These are phyloP conservation scores for Boletellus dicymbophilus DNA, from an alignment of 1,284 basidiomycete species.

Conservation along the genomic window DNA sequence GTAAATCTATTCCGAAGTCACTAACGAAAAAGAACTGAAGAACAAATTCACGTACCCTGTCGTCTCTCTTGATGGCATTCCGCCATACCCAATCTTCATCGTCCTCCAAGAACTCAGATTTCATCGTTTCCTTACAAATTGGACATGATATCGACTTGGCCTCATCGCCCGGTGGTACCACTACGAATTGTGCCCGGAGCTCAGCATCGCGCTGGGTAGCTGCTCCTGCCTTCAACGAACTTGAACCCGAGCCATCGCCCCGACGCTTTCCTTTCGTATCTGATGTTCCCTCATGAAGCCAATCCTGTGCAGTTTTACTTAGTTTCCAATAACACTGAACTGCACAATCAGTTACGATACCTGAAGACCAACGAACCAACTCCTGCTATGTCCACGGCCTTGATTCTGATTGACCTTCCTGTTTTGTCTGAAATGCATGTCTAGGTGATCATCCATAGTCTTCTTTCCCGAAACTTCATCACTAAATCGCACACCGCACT, in stretches of 20 bases:
- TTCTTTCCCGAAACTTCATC: conserved; percentile 74
- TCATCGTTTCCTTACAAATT: conserved; percentile 95
- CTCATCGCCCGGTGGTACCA: conserved; percentile 87
- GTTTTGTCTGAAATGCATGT: conserved; percentile 98
- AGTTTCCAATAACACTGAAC: conserved; percentile 11
- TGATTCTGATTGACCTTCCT: conserved; percentile 83
- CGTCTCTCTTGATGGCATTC: conserved; percentile 86
- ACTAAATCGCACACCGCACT: conserved; percentile 90
- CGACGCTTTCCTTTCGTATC: conserved; percentile 69
- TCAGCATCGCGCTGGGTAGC: conserved; percentile 74
- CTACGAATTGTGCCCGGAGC: conserved; percentile 78
- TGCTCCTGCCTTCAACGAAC: conserved; percentile 57
- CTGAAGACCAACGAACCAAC: conserved; percentile 88
- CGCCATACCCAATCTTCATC: conserved; percentile 99
- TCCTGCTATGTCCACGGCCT: conserved; percentile 87
- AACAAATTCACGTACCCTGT: conserved; percentile 57
- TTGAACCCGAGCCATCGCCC: conserved; percentile 48
- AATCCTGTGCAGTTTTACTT: conserved; percentile 59
- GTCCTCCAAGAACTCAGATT: conserved; percentile 93
- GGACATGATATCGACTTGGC: conserved; percentile 84
- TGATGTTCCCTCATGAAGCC: conserved; percentile 68
- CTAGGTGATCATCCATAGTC: conserved; percentile 87
- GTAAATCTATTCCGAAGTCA: conserved; percentile 57
- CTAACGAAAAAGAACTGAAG: neutral
- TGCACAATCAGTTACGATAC: conserved; percentile 47